Evolutionary conservation across 23 red algal genomes (phyloP).

Genomic region (Gracilariopsis chorda): DNA sequence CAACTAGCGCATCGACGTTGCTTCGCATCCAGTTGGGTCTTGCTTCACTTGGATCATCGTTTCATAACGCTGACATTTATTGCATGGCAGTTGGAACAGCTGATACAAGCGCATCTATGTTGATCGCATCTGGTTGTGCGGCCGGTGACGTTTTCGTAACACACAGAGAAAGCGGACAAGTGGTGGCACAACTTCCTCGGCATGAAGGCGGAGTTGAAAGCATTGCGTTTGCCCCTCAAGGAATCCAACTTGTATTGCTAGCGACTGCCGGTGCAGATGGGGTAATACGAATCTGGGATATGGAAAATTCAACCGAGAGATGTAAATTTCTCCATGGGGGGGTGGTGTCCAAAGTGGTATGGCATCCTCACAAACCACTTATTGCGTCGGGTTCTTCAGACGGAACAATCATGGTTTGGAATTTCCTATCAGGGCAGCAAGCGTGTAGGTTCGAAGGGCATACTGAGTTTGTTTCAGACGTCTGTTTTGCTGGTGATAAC

Average conservation of each 20-base stretch:
- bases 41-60: constrained; percentile 8
- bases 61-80: constrained; percentile 54
- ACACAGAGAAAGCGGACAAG: constrained; percentile 35
- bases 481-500: constrained; percentile 60
- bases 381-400: constrained; percentile 51
- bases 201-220: constrained; percentile 67
- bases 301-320: constrained; percentile 29
- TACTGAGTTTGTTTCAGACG: constrained; percentile 48
- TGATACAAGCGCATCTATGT: constrained; percentile 16
- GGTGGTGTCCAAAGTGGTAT: constrained; percentile 52
- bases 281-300: constrained; percentile 66
- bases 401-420: constrained; percentile 57
- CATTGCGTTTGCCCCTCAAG: constrained; percentile 50
- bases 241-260: constrained; percentile 27
- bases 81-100: constrained; percentile 41
- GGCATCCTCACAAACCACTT: constrained; percentile 56
- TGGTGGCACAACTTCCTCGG: constrained; percentile 37
- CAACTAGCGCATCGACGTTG: constrained; percentile 45
- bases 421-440: constrained; percentile 38
- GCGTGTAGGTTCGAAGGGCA: constrained; percentile 49
- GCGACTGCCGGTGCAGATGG: constrained; percentile 67
- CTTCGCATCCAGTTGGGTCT: constrained; percentile 45
- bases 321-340: constrained; percentile 52
- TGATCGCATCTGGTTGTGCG: constrained; percentile 54
- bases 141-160: constrained; percentile 67